Base-by-base conservation (phyloP, 1,139 yeast genomes). In the Scheffersomyces lignicola region DNA sequence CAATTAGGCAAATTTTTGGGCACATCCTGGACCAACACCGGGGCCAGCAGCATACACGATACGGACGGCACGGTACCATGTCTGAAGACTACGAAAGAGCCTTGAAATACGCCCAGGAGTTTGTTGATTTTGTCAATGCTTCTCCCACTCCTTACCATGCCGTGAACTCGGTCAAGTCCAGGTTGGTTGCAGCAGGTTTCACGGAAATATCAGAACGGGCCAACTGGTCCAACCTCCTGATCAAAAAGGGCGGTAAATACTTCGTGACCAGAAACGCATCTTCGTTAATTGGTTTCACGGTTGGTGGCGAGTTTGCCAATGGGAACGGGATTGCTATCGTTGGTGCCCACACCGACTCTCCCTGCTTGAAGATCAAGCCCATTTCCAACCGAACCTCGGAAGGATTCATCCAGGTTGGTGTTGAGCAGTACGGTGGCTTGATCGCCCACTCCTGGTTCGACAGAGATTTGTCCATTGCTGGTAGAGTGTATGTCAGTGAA, bases 121-220 rank as follows among this genome's bases (percentile, higher is more conserved):
- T 90, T 52, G 68, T 90, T 36, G 73, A 78, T 39, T 92, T 83
- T 54, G 83, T 92, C 48, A 88, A 89, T 60, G 73, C 74, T 3
- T 84, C 96, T 1, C 97, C 97, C 18, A 84, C 97, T 1, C 97
- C 98, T 0, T 92, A 89, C 59, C 98, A 92, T 60, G 96, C 92
- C 2, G 96, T 90, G 3, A 73, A 77, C 33, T 71, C 76, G 18
- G 79, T 83, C 31, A 82, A 81, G 50, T 51, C 62, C 12, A 61
- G 71, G 37, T 69, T 92, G 27, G 36, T 54, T 3, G 54, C 61
- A 2, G 75, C 79, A n/a, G 95, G 95, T 0, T 90, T 87, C 54
- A 56, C 53, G 13, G 95, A 85, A 57, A 62, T 92, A 34, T 69
- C 75, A 24, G 98, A 92, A 60, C 73, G 89, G 34, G 70, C 73